Percentiles rank a stretch among this genome's conserved stretches.
These are phyloP conservation scores for Nemania abortiva DNA, from an alignment of 2,329 filamentous ascomycete genomes.

Conservation along the genomic window DNA sequence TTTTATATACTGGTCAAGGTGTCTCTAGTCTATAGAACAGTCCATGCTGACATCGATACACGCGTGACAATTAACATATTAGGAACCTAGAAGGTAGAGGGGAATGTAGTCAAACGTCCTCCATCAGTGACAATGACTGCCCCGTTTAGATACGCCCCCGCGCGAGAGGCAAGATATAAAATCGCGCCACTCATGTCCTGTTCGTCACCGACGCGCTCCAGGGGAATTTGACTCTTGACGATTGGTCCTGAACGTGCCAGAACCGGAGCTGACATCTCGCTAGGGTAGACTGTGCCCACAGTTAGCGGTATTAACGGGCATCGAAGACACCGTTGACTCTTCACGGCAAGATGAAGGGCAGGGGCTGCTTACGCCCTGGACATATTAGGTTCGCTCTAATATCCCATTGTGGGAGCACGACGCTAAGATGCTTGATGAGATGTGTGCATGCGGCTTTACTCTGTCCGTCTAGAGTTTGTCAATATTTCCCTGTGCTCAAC, in stretches of 20 bases:
- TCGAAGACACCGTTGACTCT: not conserved
- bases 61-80: not conserved
- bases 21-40: not conserved
- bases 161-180: constrained; percentile 72
- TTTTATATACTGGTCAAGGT: not conserved
- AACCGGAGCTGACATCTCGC: constrained; percentile 68
- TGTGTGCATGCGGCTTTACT: constrained; percentile 82
- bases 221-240: constrained; percentile 63
- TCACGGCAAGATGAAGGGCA: not conserved
- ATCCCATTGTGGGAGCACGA: constrained; percentile 71
- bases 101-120: constrained; percentile 68
- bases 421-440: constrained; percentile 76
- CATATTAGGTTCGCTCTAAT: constrained; percentile 65
- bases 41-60: not conserved
- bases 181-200: constrained; percentile 74
- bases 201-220: constrained; percentile 70
- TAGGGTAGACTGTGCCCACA: constrained; percentile 65
- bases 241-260: constrained; percentile 55
- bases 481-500: constrained; percentile 4
- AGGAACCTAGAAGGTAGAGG: constrained; percentile 62
- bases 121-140: constrained; percentile 73
- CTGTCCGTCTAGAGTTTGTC: constrained; percentile 65
- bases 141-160: constrained; percentile 75
- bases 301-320: constrained; percentile 9
- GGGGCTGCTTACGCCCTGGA: constrained; percentile 60